Conservation (phyloP, 1,284 basidiomycete species). For the Ceratobasidium sp. region DNA sequence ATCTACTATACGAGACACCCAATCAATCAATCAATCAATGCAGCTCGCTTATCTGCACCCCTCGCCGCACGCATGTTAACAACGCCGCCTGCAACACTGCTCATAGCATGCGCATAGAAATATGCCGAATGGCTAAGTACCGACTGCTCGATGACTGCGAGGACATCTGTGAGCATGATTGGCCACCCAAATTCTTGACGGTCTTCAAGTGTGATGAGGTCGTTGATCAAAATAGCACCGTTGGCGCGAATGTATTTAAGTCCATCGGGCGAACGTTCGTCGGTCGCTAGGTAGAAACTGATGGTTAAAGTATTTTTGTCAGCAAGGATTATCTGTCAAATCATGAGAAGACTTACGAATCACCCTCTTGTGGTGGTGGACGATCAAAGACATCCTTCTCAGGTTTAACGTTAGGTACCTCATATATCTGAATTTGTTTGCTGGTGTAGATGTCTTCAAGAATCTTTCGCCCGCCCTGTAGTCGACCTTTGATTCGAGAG, state of each 20-base stretch:
- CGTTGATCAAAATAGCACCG: conserved; percentile 62
- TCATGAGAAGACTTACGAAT: conserved; percentile 52
- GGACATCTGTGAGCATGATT: conserved; percentile 63
- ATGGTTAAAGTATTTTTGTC: background rate
- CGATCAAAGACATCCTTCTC: conserved; percentile 48
- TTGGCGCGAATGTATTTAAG: conserved; percentile 58
- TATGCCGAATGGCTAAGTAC: conserved; percentile 60
- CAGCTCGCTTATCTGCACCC: conserved; percentile 62
- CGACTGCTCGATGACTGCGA: conserved; percentile 64
- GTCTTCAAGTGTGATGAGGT: conserved; percentile 63
- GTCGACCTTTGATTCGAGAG: conserved; percentile 58
- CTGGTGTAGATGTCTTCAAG: conserved; percentile 52
- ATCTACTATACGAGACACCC: background rate
- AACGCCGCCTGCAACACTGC: conserved; percentile 63
- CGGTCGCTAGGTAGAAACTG: conserved; percentile 67
- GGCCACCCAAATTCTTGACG: conserved; percentile 62
- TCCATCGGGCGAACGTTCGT: conserved; percentile 60
- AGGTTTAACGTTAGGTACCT: conserved; percentile 51
- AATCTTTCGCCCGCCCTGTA: conserved; percentile 56
- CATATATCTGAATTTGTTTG: conserved; percentile 48
- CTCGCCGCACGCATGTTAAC: conserved; percentile 61
- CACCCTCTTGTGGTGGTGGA: conserved; percentile 51
- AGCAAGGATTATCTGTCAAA: background rate
- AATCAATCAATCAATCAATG: conserved; percentile 54
- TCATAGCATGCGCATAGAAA: conserved; percentile 65